A percentile compares a stretch with the other conserved stretches of the same genome.
Evolutionary conservation across 1,139 yeast species (phyloP).

Genomic region (Pichia norvegensis): DNA sequence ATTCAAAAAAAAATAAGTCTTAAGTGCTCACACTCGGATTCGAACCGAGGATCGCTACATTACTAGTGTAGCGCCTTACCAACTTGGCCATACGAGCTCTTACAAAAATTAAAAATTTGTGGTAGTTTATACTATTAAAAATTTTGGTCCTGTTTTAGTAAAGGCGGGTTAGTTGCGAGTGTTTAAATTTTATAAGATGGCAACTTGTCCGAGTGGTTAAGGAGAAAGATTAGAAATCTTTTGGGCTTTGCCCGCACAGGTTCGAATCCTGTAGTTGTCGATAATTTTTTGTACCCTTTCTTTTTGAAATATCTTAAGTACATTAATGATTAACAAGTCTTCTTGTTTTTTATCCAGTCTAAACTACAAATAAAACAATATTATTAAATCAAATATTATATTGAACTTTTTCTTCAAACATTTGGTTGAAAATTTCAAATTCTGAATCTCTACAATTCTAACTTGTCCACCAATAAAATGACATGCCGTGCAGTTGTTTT

Average conservation of each 20-base stretch:
- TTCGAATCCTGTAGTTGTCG: conserved; percentile 36
- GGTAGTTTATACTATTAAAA: not conserved
- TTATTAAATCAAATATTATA: too few species aligned
- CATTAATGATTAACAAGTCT: too few species aligned
- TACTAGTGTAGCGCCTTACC: conserved; percentile 22
- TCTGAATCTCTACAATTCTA: too few species aligned
- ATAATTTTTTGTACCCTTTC: not conserved
- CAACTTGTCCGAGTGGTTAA: conserved; percentile 34
- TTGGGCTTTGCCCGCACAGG: conserved; percentile 37
- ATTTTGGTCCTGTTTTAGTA: not conserved
- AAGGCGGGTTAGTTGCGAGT: not conserved
- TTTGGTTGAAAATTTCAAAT: too few species aligned
- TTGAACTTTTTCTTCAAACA: too few species aligned
- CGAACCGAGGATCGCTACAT: conserved; percentile 22
- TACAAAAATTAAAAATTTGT: not conserved
- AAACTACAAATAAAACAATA: too few species aligned
- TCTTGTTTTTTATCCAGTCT: too few species aligned
- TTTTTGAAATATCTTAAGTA: too few species aligned
- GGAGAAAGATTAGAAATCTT: conserved; percentile 37
- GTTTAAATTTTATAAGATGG: conserved; percentile 5
- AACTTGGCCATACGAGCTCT: conserved; percentile 20
- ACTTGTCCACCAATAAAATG: too few species aligned
- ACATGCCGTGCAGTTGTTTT: too few species aligned
- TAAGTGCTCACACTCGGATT: conserved; percentile 19
- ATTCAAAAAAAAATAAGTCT: conserved; percentile 1